Evolutionary conservation across 176 grass and related monocot species (phyloP), one percentile per base, ranked within the genome.

Genomic region (Eragrostis nindensis): DNA sequence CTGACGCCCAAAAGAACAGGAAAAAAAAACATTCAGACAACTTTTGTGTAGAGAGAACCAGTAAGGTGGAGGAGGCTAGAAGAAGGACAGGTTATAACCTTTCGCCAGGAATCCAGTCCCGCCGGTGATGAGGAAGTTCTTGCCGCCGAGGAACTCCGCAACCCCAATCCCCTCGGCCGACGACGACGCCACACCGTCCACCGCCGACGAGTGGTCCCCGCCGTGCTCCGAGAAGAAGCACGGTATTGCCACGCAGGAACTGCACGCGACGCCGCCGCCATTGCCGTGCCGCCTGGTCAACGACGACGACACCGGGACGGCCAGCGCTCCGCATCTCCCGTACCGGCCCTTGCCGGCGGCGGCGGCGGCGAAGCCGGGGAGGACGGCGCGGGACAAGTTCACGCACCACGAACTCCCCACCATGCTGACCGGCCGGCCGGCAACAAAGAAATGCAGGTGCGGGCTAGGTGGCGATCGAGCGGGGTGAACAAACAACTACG

Each of bases 61-160:
- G 9, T 0, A 18, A 0, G 1, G 9, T 0, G 1, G 2, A 57
- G 17, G 62, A 30, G 0, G n/a, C n/a, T n/a, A n/a, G n/a, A n/a
- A n/a, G 62, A 18, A 11, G 30, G 0, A 11, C 26, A 47, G 13
- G 11, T 47, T 21, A 50, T 65, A 55, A 98, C 95, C 95, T 93
- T 98, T 98, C 0, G 88, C 92, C 16, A 98, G 83, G 89, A 98
- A 98, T 5, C 95, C 95, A 36, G 92, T 98, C 27, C 90, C 95
- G 26, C 95, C 95, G 16, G 95, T 98, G 63, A 98, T 68, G 70
- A 98, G 90, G 38, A 98, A 92, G 65, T 92, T 82, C 90, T 98
- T 98, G 59, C 78, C 86, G 6, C 86, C 78, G 21, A 98, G 89
- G 41, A 98, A 94, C 57, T 82, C 77, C 6, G 44, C 77, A 61